Evolutionary conservation across 2,329 filamentous ascomycete species (phyloP), one percentile per base, ranked within the genome.

Genomic region (Claviceps maximensis): DNA sequence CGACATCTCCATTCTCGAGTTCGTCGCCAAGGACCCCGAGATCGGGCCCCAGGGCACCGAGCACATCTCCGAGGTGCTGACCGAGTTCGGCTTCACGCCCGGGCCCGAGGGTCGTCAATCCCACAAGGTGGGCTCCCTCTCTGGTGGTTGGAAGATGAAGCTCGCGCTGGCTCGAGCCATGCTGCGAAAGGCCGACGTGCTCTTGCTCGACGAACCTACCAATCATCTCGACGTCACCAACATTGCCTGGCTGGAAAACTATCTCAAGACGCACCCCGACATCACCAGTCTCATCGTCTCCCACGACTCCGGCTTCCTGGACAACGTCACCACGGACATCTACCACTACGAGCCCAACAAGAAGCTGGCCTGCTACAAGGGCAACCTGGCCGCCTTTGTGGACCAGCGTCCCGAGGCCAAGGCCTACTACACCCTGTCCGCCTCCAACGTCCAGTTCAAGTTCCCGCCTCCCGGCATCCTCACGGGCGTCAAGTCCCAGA

Each of bases 131-230:
- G 93, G 93, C 61, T 96, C 91, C 21, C 74, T 98, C 38, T 97
- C 93, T 45, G 93, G 93, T 72, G 93, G 93, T 67, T 98, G 93
- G 93, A 97, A 97, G 80, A 98, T 98, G 93, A 98, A 98, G 82
- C 75, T 98, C 56, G 93, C 93, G 59, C 73, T 98, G 69, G 93
- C 93, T 51, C 83, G 93, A 63, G 93, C 93, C 58, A 97, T 98
- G 90, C 79, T 98, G 63, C 87, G 93, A 77, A 87, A 84, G 65
- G 91, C 93, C n/a, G 93, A 98, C 67, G 90, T 98, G 50, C 79
- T 98, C 54, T 77, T 98, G 50, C 82, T 98, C 54, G 93, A 98
- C 78, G 93, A 98, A 80, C 93, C 93, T 70, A 98, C 93, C 63
- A 98, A 98, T 76, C 93, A 98, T 72, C 76, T 98, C 67, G 93